phyloP scores from a whole-genome alignment of 2,329 filamentous ascomycete species.

The Fusarium anthophilum region DNA sequence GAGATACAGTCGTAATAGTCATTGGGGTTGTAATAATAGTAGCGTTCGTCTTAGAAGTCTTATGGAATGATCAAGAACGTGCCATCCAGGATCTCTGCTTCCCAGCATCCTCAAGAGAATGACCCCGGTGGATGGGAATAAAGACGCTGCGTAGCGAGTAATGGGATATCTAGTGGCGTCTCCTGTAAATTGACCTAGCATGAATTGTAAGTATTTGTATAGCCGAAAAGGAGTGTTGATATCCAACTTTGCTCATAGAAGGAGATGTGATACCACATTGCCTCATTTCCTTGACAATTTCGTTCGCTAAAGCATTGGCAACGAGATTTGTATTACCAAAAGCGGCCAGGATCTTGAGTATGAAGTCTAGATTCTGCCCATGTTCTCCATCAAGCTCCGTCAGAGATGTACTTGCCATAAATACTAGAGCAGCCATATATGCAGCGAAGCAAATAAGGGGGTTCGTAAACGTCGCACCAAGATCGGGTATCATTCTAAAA shows the following conservation, averaged over 20 bases:
- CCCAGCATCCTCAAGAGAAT: not conserved
- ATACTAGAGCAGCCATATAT: constrained; percentile 13
- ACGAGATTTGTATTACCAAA: constrained; percentile 2
- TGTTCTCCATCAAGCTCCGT: not conserved
- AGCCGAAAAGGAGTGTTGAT: fast-evolving
- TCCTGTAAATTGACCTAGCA: not conserved
- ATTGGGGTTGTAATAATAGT: not conserved
- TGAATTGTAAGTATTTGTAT: not conserved
- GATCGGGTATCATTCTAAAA: constrained; percentile 14
- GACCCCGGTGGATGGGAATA: not conserved
- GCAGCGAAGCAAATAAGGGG: constrained; percentile 17
- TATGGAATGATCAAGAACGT: not conserved
- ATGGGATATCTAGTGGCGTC: not conserved
- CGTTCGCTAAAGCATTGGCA: not conserved
- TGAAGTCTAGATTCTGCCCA: constrained; percentile 3
- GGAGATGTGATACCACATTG: not conserved
- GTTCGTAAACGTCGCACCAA: not conserved
- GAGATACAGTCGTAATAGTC: not conserved
- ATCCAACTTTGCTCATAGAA: constrained; percentile 1
- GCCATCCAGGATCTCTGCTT: not conserved
- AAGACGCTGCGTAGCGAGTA: constrained; percentile 4
- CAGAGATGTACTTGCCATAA: not conserved
- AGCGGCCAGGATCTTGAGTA: not conserved
- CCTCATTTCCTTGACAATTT: constrained; percentile 14
- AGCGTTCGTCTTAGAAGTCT: not conserved